These are phyloP conservation scores for Trypanosoma melophagium DNA, from an alignment of 208 protist genomes.

Conservation along the genomic window DNA sequence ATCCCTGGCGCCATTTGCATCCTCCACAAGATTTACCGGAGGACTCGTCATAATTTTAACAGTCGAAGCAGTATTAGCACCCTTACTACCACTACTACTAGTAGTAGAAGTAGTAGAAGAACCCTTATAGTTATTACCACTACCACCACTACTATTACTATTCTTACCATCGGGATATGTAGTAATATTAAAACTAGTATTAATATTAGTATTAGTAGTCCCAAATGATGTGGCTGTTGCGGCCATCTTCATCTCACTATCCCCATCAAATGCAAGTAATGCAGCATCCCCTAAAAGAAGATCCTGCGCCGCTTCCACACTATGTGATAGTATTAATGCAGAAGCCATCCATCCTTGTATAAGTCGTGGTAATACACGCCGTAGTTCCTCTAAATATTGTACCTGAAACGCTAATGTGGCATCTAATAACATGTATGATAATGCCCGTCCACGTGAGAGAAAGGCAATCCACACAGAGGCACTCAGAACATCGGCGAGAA, in stretches of 20 bases:
- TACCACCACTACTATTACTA: neutral
- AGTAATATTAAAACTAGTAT: neutral
- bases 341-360: conserved; percentile 77
- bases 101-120: neutral
- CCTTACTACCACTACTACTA: too few relatives aligned
- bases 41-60: too few relatives aligned
- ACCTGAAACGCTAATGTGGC: conserved; percentile 51
- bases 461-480: conserved; percentile 69
- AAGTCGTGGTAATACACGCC: conserved; percentile 44
- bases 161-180: neutral
- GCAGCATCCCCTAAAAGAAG: conserved; percentile 20
- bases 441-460: conserved; percentile 55
- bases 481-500: conserved; percentile 72
- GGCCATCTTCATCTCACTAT: neutral
- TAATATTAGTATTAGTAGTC: neutral
- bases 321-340: conserved; percentile 44
- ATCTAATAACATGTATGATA: conserved; percentile 56
- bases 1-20: conserved; percentile 4
- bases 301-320: conserved; percentile 30
- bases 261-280: conserved; percentile 2
- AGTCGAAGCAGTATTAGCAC: too few relatives aligned
- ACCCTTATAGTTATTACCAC: too few relatives aligned
- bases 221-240: neutral
- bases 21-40: neutral
- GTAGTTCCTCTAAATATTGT: conserved; percentile 69